Percentiles rank a stretch among this genome's conserved stretches.
Evolutionary conservation across 352 stramenopile species (phyloP).

Genomic region (Phytophthora hibernalis): DNA sequence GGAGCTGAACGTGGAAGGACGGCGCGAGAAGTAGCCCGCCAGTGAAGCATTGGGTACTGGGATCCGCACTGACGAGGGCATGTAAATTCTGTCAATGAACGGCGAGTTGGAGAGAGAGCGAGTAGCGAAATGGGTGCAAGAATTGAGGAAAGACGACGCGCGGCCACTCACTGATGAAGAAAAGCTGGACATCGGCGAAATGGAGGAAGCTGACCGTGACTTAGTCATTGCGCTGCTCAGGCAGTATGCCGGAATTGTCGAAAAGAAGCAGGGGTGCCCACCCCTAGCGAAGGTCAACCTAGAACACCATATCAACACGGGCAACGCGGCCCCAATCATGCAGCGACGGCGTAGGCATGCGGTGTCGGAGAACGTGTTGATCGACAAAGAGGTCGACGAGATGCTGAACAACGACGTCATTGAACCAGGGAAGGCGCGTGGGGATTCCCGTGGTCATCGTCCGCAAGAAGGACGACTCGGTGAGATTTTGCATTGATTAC

Average conservation of each 20-base stretch:
- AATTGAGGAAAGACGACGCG: neutral
- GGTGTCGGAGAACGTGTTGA: too few species aligned
- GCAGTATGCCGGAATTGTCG: neutral
- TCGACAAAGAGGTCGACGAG: too few species aligned
- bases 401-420: too few species aligned
- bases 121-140: too few species aligned
- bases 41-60: conserved; percentile 12
- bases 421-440: too few species aligned
- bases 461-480: conserved; percentile 9
- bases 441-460: neutral
- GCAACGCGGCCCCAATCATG: too few species aligned
- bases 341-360: too few species aligned
- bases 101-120: neutral
- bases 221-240: neutral
- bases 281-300: too few species aligned
- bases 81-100: conserved; percentile 14
- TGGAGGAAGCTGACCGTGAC: neutral
- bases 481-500: conserved; percentile 39
- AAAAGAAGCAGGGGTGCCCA: neutral
- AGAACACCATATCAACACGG: too few species aligned
- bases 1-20: conserved; percentile 25
- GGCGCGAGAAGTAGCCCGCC: conserved; percentile 9
- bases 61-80: conserved; percentile 15
- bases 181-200: neutral
- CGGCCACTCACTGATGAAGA: neutral